Evolutionary conservation across 164 flowering plant species (phyloP).

Genomic region (Vitis riparia): DNA sequence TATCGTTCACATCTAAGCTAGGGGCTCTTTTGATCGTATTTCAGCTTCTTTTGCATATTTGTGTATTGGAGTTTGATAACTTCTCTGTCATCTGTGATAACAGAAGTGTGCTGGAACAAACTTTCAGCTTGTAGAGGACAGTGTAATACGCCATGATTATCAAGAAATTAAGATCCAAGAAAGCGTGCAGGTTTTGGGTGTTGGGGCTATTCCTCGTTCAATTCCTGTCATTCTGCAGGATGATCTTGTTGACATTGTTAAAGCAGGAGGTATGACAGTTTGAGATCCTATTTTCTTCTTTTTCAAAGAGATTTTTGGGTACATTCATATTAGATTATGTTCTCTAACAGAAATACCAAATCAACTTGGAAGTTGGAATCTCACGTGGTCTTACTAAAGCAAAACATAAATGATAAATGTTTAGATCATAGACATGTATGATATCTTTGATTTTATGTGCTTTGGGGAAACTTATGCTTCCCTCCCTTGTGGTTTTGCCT

Average conservation of each 20-base stretch:
- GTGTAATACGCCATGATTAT: conserved; percentile 78
- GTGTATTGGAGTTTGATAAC: conserved; percentile 11
- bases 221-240: conserved; percentile 77
- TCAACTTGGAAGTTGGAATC: too few species aligned
- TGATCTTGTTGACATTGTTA: conserved; percentile 95
- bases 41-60: background rate
- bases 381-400: too few species aligned
- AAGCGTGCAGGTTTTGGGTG: conserved; percentile 81
- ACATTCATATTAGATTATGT: too few species aligned
- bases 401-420: too few species aligned
- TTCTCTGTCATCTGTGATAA: conserved; percentile 8
- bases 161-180: conserved; percentile 99
- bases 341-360: too few species aligned
- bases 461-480: too few species aligned
- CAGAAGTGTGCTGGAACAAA: conserved; percentile 73
- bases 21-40: background rate
- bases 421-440: too few species aligned
- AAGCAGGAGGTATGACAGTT: conserved; percentile 83
- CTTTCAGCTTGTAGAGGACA: conserved; percentile 62
- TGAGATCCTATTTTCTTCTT: too few species aligned
- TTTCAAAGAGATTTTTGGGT: too few species aligned
- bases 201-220: conserved; percentile 98
- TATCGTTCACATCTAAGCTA: too few species aligned
- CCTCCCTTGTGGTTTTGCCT: too few species aligned
- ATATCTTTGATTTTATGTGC: too few species aligned